Evolutionary conservation across 75 land plant genomes (phyloP), one percentile per base, ranked within the genome.

Genomic region (Selaginella tamariscina): DNA sequence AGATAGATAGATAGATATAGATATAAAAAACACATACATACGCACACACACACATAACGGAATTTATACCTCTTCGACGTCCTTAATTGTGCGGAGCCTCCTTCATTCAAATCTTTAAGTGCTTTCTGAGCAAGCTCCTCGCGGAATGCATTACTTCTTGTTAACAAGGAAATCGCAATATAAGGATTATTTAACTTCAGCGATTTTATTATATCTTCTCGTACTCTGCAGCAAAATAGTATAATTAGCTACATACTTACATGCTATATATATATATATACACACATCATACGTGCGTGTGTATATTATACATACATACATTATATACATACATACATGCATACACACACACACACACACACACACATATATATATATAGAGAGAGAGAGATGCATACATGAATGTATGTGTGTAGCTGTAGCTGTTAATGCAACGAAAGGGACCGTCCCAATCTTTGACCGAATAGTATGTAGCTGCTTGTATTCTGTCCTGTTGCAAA

Each of bases 331-430:
- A n/a, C n/a, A n/a, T n/a, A n/a, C n/a, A n/a, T n/a, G n/a, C n/a
- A n/a, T n/a, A n/a, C n/a, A n/a, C n/a, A n/a, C n/a, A n/a, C n/a
- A n/a, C n/a, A n/a, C n/a, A n/a, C n/a, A n/a, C n/a, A n/a, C n/a
- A n/a, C n/a, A n/a, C n/a, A n/a, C n/a, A n/a, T n/a, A n/a, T n/a
- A n/a, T n/a, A n/a, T n/a, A n/a, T n/a, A n/a, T n/a, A n/a, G n/a
- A n/a, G n/a, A n/a, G n/a, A n/a, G n/a, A n/a, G n/a, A n/a, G n/a
- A n/a, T n/a, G n/a, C n/a, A n/a, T n/a, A n/a, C n/a, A n/a, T n/a
- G n/a, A n/a, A n/a, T 74, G 86, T 89, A 72, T 89, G 65, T 84
- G 78, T 33, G 94, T 89, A 2, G 94, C 94, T 54, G 94, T 89
- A 26, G 94, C 94, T 49, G 94, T 89, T 31, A 89, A 73, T 56